Conservation (phyloP, 2,329 filamentous ascomycete species). For the Ceratocystis ficicola region DNA sequence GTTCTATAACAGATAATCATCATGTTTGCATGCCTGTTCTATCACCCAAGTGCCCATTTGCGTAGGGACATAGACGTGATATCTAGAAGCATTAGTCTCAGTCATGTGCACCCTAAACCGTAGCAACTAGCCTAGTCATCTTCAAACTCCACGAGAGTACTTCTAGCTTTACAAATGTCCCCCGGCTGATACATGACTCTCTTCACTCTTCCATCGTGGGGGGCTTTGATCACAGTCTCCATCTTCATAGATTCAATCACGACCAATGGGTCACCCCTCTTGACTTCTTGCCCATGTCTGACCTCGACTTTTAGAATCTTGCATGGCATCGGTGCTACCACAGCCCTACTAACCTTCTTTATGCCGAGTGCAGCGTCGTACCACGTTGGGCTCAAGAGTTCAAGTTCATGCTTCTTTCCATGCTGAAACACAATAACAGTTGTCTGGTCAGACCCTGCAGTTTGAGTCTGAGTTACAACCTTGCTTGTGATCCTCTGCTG, state of each 20-base stretch:
- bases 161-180: constrained; percentile 68
- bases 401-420: constrained; percentile 47
- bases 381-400: constrained; percentile 57
- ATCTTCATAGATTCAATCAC: constrained; percentile 90
- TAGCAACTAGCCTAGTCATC: constrained; percentile 28
- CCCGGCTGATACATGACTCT: constrained; percentile 63
- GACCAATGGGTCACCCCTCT: constrained; percentile 75
- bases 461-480: constrained; percentile 45
- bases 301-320: constrained; percentile 90
- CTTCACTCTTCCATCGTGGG: constrained; percentile 58
- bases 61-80: too few relatives aligned
- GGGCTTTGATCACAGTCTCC: constrained; percentile 72
- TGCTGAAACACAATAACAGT: constrained; percentile 63
- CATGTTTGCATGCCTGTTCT: too few relatives aligned
- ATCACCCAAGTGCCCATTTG: too few relatives aligned
- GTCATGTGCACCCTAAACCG: too few relatives aligned
- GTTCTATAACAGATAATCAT: too few relatives aligned
- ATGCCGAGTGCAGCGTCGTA: constrained; percentile 75
- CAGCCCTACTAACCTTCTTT: constrained; percentile 68
- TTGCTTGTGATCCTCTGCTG: constrained; percentile 68
- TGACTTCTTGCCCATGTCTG: constrained; percentile 64
- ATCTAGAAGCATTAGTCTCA: too few relatives aligned
- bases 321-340: constrained; percentile 92
- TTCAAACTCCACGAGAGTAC: constrained; percentile 61
- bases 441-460: background rate